Percentiles rank a stretch among this genome's conserved stretches.
phyloP scores from a whole-genome alignment of 805 yeast species.

The Candida yuanshanica region DNA sequence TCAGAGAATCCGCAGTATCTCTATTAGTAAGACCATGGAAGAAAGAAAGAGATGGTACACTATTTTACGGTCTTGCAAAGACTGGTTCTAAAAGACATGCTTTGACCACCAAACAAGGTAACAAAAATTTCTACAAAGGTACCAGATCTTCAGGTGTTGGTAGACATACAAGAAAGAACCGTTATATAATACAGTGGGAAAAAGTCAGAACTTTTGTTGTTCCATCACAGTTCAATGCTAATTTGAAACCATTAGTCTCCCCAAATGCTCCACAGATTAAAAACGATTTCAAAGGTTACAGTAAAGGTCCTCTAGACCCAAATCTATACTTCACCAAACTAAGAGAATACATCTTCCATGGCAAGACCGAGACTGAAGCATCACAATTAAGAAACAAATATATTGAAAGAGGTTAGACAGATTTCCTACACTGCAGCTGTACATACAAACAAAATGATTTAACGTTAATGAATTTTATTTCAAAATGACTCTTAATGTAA shows the following conservation, averaged over 20 bases:
- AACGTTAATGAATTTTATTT: slow-evolving; percentile 2
- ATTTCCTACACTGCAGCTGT: slow-evolving; percentile 9
- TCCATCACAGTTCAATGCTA: slow-evolving; percentile 44
- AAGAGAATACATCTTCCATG: slow-evolving; percentile 70
- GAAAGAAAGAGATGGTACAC: slow-evolving; percentile 72
- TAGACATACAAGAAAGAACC: slow-evolving; percentile 63
- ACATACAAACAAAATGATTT: slow-evolving; percentile 5
- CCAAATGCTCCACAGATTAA: slow-evolving; percentile 64
- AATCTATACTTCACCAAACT: slow-evolving; percentile 66
- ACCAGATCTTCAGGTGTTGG: slow-evolving; percentile 95
- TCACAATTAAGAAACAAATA: slow-evolving; percentile 18
- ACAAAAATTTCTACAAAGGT: slow-evolving; percentile 92
- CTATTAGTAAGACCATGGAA: slow-evolving; percentile 85
- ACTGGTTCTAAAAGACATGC: slow-evolving; percentile 80
- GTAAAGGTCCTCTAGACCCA: slow-evolving; percentile 68
- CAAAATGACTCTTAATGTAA: not conserved
- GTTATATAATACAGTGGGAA: slow-evolving; percentile 71
- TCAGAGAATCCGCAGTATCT: slow-evolving; percentile 40
- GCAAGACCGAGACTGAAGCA: slow-evolving; percentile 42
- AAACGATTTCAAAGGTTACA: slow-evolving; percentile 65
- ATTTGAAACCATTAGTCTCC: slow-evolving; percentile 72
- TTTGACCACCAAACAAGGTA: slow-evolving; percentile 88
- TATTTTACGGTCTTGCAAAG: slow-evolving; percentile 75
- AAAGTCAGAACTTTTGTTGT: slow-evolving; percentile 89
- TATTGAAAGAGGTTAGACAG: slow-evolving; percentile 26